Evolutionary conservation across 768 basidiomycete species (phyloP).

Genomic region (Boletales sp.): DNA sequence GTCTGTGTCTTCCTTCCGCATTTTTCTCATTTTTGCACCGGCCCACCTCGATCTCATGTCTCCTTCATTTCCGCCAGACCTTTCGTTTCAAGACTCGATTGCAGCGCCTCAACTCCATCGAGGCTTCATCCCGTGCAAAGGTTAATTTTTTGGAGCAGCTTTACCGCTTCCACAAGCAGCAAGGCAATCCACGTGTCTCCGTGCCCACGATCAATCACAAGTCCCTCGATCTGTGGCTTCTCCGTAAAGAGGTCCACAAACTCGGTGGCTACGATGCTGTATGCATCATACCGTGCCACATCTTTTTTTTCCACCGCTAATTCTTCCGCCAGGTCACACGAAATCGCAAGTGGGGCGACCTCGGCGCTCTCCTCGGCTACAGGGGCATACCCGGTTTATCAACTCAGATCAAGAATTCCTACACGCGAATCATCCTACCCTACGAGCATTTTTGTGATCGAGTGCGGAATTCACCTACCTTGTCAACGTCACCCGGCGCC

Average conservation of each 20-base stretch:
- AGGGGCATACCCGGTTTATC: slow-evolving; percentile 78
- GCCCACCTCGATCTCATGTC: slow-evolving; percentile 16
- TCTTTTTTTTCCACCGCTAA: slow-evolving; percentile 25
- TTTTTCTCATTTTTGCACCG: slow-evolving; percentile 22
- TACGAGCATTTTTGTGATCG: slow-evolving; percentile 88
- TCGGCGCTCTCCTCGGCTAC: slow-evolving; percentile 82
- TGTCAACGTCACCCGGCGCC: slow-evolving; percentile 36
- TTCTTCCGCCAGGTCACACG: slow-evolving; percentile 61
- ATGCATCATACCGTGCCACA: slow-evolving; percentile 28
- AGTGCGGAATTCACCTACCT: slow-evolving; percentile 59
- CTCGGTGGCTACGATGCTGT: slow-evolving; percentile 87
- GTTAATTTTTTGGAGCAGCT: slow-evolving; percentile 97
- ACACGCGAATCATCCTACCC: slow-evolving; percentile 88
- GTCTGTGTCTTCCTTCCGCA: slow-evolving; percentile 43
- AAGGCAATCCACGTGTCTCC: slow-evolving; percentile 85
- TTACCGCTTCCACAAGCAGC: slow-evolving; percentile 94
- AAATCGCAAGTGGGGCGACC: slow-evolving; percentile 82
- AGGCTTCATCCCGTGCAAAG: slow-evolving; percentile 94
- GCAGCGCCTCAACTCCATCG: slow-evolving; percentile 93
- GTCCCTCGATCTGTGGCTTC: slow-evolving; percentile 87
- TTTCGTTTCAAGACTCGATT: slow-evolving; percentile 96
- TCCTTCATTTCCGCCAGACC: slow-evolving; percentile 39
- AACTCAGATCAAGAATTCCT: slow-evolving; percentile 86
- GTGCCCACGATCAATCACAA: slow-evolving; percentile 94
- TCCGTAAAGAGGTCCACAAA: slow-evolving; percentile 88